Evolutionary conservation across 345 rosid species (phyloP), one percentile per base, ranked within the genome.

Genomic region (Aurinia saxatilis): DNA sequence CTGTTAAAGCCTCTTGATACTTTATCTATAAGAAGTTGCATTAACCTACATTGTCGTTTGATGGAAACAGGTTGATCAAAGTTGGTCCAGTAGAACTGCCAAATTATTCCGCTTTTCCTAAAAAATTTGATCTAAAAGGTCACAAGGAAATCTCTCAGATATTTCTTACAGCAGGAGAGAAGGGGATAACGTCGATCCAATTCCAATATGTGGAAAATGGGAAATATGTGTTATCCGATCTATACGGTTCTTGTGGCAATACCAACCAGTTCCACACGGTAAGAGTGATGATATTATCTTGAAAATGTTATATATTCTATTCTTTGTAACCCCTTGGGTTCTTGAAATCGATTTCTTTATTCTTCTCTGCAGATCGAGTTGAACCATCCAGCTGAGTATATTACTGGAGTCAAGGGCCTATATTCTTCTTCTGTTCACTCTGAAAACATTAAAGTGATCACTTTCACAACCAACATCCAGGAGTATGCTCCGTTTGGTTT

Each of bases 321-420:
- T 5, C 5, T 4, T 33, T 15, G 16, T 10, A 21, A n/a, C n/a
- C n/a, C n/a, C 8, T n/a, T 34, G 44, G 8, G 12, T 10, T 34
- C 19, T 54, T 7, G 1, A 11, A 27, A 23, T 27, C 6, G 7
- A 37, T 37, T 8, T 40, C 14, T 1, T 25, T 0, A 29, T 1
- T 6, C 5, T 13, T 8, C 49, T 40, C 49, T 57, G 51, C 39
- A 58, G 63, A 41, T 58, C 14, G 50, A 58, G 63, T 33, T 59
- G 41, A 42, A 59, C 27, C 40, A 59, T 59, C 52, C 64, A 5
- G 17, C 7, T 17, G 64, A 59, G 40, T 59, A 17, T n/a, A 17
- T 59, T 13, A 18, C 42, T 4, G 41, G 40, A 44, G 4, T 45
- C 54, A 33, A 3, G 3, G 65, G 52, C 18, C 30, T 7, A 8